Base-by-base conservation (phyloP, 2,329 filamentous ascomycete genomes). In the Phialophora tarda region DNA sequence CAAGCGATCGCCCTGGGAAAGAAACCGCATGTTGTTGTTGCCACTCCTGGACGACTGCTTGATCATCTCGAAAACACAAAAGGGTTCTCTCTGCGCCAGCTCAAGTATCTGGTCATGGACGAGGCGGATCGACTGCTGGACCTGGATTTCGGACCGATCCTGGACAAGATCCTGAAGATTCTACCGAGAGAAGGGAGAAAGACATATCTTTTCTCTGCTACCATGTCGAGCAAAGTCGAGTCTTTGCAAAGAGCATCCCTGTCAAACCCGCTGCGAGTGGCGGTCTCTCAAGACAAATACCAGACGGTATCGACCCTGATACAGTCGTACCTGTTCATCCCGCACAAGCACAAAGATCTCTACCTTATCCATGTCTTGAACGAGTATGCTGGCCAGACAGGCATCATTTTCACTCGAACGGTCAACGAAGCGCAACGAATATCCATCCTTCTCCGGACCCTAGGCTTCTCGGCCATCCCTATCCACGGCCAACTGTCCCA, bases 51-150 rank as follows among this genome's bases (percentile, higher is more conserved):
- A 60, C 88, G 94, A 64, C 82, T 97, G 24, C 83, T 97, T 4
- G 95, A 98, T 74, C 95, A 99, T 73, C 82, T 98, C 8, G 93
- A 98, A 77, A 97, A 97, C 79, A 99, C 95, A 1, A 97, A 97
- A 78, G 94, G 95, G 11, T 98, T 99, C 79, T 93, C 90, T 1
- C 81, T 98, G 57, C 86, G 90, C 32, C 85, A 86, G 3, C 82
- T 97, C 44, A 93, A 93, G 75, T 97, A 94, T 75, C 83, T 98
- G 3, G 93, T 97, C 68, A 93, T 98, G 87, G 94, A 97, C 75
- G 94, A 97, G 80, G 94, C 94, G 26, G 94, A 98, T 77, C 85
- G 93, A 65, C 84, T 98, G 10, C 86, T 98, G 1, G 95, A 99
- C 75, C 89, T 97, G 77, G 93, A 97, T 77, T 98, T 98, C 72